Evolutionary conservation across 345 rosid species (phyloP).

Genomic region (Dovyalis caffra): DNA sequence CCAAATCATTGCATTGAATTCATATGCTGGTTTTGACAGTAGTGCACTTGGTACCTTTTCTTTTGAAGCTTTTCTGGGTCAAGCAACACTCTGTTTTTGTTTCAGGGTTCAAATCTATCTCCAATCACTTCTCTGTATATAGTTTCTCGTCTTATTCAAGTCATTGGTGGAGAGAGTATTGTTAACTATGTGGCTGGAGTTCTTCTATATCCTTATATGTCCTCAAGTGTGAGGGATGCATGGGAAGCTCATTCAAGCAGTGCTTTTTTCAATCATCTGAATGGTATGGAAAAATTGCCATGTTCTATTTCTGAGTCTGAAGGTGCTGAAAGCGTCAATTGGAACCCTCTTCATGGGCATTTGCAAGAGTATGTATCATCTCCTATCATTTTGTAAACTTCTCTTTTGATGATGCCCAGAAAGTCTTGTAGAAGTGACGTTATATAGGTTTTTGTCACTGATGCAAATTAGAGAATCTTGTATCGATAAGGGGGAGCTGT

Average conservation of each 20-base stretch:
- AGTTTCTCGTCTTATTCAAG: conserved; percentile 56
- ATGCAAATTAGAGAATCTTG: not conserved
- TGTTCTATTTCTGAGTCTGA: conserved; percentile 22
- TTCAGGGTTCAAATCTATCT: conserved; percentile 50
- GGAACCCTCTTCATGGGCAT: conserved; percentile 16
- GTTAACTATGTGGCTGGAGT: conserved; percentile 38
- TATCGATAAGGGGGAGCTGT: not conserved
- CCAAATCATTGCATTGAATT: not conserved
- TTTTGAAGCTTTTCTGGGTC: not conserved
- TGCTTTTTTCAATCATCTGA: conserved; percentile 26
- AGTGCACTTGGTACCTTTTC: not conserved
- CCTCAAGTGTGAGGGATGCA: conserved; percentile 23
- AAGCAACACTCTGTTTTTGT: not conserved
- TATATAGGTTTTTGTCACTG: not conserved
- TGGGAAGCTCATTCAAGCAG: conserved; percentile 19
- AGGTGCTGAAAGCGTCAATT: conserved; percentile 31
- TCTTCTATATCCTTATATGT: conserved; percentile 42
- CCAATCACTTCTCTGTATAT: conserved; percentile 51
- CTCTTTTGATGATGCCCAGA: conserved; percentile 22
- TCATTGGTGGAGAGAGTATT: conserved; percentile 52
- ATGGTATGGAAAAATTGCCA: conserved; percentile 27
- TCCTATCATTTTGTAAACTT: conserved; percentile 8
- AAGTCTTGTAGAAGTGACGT: conserved; percentile 35
- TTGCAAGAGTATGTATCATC: conserved; percentile 14
- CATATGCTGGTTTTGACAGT: not conserved